Conservation (phyloP, 352 stramenopile genomes). For the Phytophthora idaei region DNA sequence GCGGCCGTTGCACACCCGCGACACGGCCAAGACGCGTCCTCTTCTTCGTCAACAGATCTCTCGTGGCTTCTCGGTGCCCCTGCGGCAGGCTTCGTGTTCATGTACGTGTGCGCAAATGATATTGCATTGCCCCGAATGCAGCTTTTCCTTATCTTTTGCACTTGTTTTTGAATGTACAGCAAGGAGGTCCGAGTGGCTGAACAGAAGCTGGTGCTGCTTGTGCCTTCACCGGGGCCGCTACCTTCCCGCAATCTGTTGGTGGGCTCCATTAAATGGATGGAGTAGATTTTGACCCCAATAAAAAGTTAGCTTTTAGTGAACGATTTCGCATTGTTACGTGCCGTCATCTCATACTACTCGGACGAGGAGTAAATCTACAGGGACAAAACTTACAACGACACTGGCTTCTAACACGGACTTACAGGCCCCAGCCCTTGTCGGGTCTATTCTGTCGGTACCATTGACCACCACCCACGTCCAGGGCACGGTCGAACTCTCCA, state of each 20-base stretch:
- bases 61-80: conserved; percentile 67
- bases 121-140: not conserved
- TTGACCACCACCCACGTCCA: conserved; percentile 83
- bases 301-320: conserved; percentile 33
- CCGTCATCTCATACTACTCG: conserved; percentile 12
- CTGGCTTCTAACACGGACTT: not conserved
- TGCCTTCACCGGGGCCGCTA: conserved; percentile 79
- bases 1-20: conserved; percentile 67
- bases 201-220: conserved; percentile 82
- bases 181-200: conserved; percentile 81
- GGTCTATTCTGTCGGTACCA: conserved; percentile 86
- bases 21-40: conserved; percentile 42
- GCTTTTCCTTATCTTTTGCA: conserved; percentile 7
- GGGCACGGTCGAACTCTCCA: conserved; percentile 83
- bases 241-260: conserved; percentile 81
- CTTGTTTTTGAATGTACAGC: conserved; percentile 31
- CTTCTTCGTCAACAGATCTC: conserved; percentile 50
- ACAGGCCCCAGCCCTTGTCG: conserved; percentile 68
- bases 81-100: conserved; percentile 82
- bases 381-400: conserved; percentile 7
- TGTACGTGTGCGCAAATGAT: conserved; percentile 52
- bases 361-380: not conserved
- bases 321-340: conserved; percentile 9
- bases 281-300: conserved; percentile 45
- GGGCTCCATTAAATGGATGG: conserved; percentile 88